Evolutionary conservation across 257 asterid genomes (phyloP), one percentile per base, ranked within the genome.

Genomic region (Salvia hispanica): DNA sequence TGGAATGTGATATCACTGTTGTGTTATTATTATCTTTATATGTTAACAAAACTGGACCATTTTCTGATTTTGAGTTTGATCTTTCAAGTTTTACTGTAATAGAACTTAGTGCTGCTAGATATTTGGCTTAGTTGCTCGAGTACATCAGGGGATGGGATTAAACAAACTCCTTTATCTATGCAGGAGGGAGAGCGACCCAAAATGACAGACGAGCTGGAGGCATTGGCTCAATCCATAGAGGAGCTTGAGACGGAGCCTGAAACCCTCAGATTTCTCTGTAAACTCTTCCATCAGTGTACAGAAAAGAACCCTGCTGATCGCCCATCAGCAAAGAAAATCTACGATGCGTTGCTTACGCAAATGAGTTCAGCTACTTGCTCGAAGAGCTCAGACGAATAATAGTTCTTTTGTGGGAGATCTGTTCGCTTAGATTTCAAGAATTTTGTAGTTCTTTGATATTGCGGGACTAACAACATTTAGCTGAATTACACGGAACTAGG

Each of bases 291-390:
- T 47, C 78, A 71, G 78, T 90, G 97, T 71, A 90, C 97, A 0
- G 80, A 81, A 70, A 80, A 87, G 74, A 77, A 84, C 75, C 88
- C 94, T 21, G 58, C 51, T 3, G 82, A 85, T 76, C 91, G 97
- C 15, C 95, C 94, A 75, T 78, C 89, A 6, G 88, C 95, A 8
- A 74, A 76, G 65, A 72, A 72, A 18, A 82, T 90, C 55, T 76
- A 85, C 62, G 61, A 72, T 34, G 10, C 76, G 70, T 79, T 87
- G 76, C 72, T 76, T 64, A 45, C 76, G 25, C 83, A 62, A 18
- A 72, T 79, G 31, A 69, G 80, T 72, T 51, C 84, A 5, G 40
- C 61, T 67, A 42, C 52, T 36, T 74, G 52, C 36, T 75, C 84
- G 54, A 71, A 57, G 70, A 78, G 58, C 68, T 72, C 69, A 4